Percentiles rank a stretch among this genome's conserved stretches.
These are phyloP conservation scores for Trichoderma breve DNA, from an alignment of 2,329 filamentous ascomycete genomes.

Conservation along the genomic window DNA sequence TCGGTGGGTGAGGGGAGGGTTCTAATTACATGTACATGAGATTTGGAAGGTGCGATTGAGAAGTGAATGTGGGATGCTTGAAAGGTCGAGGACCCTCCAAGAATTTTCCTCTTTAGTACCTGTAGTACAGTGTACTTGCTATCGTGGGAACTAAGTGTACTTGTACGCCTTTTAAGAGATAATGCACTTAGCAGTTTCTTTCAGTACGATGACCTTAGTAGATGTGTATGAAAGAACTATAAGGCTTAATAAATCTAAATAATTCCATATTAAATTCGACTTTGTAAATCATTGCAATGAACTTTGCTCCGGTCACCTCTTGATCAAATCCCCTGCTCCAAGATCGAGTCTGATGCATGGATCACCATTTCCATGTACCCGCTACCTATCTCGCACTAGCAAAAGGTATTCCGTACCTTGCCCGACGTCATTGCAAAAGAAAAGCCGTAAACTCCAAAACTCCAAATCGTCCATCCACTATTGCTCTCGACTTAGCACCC, in stretches of 20 bases:
- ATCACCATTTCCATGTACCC: not conserved
- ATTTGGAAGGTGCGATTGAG: not conserved
- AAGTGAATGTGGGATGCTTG: not conserved
- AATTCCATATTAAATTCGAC: not conserved
- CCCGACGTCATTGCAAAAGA: conserved; percentile 1
- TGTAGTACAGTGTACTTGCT: not conserved
- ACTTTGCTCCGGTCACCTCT: not conserved
- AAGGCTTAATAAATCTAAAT: fast-evolving
- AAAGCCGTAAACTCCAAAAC: not conserved
- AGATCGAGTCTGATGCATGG: not conserved
- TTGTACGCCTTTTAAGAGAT: not conserved
- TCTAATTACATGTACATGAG: not conserved
- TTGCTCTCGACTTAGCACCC: not conserved
- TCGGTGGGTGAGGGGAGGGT: not conserved
- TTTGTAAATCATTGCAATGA: not conserved
- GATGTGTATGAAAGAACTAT: not conserved
- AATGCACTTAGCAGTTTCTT: fast-evolving
- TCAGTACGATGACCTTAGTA: not conserved
- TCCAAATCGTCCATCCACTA: too few relatives aligned
- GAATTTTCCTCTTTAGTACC: conserved; percentile 10
- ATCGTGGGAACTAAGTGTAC: not conserved
- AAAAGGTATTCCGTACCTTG: not conserved
- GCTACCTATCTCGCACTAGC: not conserved
- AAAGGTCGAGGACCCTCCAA: not conserved
- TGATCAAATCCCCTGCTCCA: not conserved